A percentile compares a stretch with the other conserved stretches of the same genome.
phyloP scores from a whole-genome alignment of 2,329 filamentous ascomycete species.

The Cladophialophora exuberans region DNA sequence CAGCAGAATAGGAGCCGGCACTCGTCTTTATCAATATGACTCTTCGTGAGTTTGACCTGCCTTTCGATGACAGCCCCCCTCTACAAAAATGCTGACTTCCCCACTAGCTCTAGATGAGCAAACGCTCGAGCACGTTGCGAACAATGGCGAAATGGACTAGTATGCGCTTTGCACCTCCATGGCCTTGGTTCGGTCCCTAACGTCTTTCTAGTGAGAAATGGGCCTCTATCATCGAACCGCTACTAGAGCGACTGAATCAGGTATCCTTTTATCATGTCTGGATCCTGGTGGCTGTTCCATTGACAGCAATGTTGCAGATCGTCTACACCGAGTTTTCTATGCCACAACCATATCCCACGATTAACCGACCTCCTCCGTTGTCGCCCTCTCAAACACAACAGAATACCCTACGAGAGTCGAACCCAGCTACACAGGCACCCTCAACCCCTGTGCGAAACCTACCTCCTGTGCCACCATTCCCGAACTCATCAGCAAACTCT shows the following conservation, averaged over 20 bases:
- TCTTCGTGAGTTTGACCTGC: slow-evolving; percentile 7
- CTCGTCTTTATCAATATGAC: slow-evolving; percentile 11
- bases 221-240: slow-evolving; percentile 66
- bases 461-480: slow-evolving; percentile 44
- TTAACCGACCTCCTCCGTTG: slow-evolving; percentile 44
- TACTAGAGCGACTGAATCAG: slow-evolving; percentile 71
- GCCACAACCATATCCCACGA: slow-evolving; percentile 56
- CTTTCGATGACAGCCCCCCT: background rate
- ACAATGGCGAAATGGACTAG: slow-evolving; percentile 63
- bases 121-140: slow-evolving; percentile 59
- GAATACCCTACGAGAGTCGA: slow-evolving; percentile 37
- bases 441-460: slow-evolving; percentile 33
- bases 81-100: slow-evolving; percentile 3
- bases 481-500: slow-evolving; percentile 42
- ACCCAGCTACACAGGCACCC: slow-evolving; percentile 42
- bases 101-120: slow-evolving; percentile 49
- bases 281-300: background rate
- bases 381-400: slow-evolving; percentile 22
- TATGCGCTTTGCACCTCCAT: slow-evolving; percentile 42
- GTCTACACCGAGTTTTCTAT: slow-evolving; percentile 75
- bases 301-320: slow-evolving; percentile 58
- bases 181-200: slow-evolving; percentile 36
- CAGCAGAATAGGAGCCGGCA: background rate
- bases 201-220: slow-evolving; percentile 63
- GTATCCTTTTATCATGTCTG: slow-evolving; percentile 43